Conservation (phyloP, 75 land plant genomes). For the Isoetes taiwanensis region DNA sequence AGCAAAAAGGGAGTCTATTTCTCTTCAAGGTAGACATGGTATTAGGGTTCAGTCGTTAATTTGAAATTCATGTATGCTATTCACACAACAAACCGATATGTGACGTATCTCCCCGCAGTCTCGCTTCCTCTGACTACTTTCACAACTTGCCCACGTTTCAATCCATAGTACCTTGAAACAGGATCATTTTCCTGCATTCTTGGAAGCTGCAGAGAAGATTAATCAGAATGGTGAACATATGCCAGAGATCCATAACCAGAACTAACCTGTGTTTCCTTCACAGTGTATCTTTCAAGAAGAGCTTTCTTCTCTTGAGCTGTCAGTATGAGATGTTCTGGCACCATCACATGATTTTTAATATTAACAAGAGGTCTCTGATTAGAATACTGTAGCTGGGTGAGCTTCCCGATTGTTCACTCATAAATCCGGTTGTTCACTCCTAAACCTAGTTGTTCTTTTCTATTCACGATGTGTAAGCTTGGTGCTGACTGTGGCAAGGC, state of each 20-base stretch:
- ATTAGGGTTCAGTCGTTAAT: too few relatives aligned
- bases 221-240: background rate
- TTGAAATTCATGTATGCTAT: too few relatives aligned
- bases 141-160: constrained; percentile 72
- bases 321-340: constrained; percentile 65
- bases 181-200: constrained; percentile 75
- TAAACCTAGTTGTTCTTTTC: too few relatives aligned
- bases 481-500: too few relatives aligned
- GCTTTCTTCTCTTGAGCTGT: constrained; percentile 49
- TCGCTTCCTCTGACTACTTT: constrained; percentile 62
- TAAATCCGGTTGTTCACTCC: too few relatives aligned
- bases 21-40: too few relatives aligned
- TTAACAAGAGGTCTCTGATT: too few relatives aligned
- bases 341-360: constrained; percentile 57
- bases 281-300: constrained; percentile 42
- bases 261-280: constrained; percentile 69
- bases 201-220: constrained; percentile 78
- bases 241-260: background rate
- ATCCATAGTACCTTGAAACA: constrained; percentile 73
- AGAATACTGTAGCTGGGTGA: too few relatives aligned
- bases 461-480: too few relatives aligned
- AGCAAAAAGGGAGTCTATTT: too few relatives aligned
- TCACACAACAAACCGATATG: constrained; percentile 69
- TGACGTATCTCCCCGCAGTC: constrained; percentile 49
- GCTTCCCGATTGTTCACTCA: too few relatives aligned